phyloP scores from a whole-genome alignment of 2,329 filamentous ascomycete species.

The Exophiala dermatitidis region DNA sequence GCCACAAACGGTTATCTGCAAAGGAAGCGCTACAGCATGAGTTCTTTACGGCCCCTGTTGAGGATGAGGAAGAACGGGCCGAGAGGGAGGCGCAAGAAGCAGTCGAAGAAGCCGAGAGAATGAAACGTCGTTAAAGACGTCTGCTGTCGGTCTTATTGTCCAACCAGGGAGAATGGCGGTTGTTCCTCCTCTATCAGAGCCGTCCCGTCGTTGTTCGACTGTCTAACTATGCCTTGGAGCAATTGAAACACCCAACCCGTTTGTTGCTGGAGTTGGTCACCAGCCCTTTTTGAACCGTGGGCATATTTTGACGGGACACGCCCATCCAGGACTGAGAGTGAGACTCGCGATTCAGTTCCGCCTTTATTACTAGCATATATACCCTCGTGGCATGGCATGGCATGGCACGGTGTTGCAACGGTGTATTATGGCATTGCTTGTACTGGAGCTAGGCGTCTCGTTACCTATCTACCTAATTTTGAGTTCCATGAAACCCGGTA shows the following conservation, averaged over 20 bases:
- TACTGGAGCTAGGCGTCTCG: neutral
- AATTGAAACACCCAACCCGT: too few relatives aligned
- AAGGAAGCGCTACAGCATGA: constrained; percentile 40
- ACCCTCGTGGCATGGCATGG: constrained; percentile 13
- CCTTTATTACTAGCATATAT: constrained; percentile 21
- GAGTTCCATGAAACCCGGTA: too few relatives aligned
- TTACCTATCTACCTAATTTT: too few relatives aligned
- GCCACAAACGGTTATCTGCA: constrained; percentile 37
- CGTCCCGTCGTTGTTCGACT: too few relatives aligned
- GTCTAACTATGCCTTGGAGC: too few relatives aligned
- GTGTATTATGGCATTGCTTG: neutral
- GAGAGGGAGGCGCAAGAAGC: constrained; percentile 23
- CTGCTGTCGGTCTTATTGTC: neutral
- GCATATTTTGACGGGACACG: too few relatives aligned
- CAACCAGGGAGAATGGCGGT: too few relatives aligned
- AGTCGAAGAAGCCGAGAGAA: constrained; percentile 10
- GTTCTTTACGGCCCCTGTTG: constrained; percentile 38
- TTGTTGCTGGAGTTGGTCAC: too few relatives aligned
- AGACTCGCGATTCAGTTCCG: neutral
- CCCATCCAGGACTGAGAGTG: too few relatives aligned
- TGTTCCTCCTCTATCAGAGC: neutral
- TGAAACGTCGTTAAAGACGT: constrained; percentile 4
- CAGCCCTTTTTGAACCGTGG: too few relatives aligned
- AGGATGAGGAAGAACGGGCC: constrained; percentile 27
- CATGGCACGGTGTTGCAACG: neutral